Conservation (phyloP, 2,329 filamentous ascomycete species). For the Metarhizium brunneum region DNA sequence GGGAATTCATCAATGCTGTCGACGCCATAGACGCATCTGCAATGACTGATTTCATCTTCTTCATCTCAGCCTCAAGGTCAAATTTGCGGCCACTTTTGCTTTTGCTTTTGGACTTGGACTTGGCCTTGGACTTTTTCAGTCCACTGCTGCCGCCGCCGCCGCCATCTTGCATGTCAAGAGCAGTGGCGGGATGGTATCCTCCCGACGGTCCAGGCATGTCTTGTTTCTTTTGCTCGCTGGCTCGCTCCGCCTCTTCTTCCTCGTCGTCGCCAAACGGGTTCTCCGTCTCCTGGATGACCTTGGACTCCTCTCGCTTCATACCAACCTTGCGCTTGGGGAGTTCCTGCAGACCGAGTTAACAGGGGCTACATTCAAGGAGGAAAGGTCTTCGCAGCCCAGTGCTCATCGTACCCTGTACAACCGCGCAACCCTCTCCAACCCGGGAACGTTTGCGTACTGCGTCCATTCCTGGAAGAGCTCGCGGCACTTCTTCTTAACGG, state of each 20-base stretch:
- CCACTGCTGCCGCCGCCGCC: not conserved
- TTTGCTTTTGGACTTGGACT: slow-evolving; percentile 27
- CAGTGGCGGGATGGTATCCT: not conserved
- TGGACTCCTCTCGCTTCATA: slow-evolving; percentile 68
- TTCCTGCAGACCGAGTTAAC: slow-evolving; percentile 32
- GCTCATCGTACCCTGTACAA: slow-evolving; percentile 53
- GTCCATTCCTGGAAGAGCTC: slow-evolving; percentile 84
- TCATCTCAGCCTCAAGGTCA: slow-evolving; percentile 79
- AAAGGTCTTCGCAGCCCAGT: not conserved
- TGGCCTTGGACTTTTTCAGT: slow-evolving; percentile 44
- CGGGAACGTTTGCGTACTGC: slow-evolving; percentile 71
- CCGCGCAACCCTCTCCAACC: slow-evolving; percentile 68
- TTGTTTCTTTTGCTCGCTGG: slow-evolving; percentile 16
- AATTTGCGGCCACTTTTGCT: slow-evolving; percentile 59
- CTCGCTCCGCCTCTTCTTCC: slow-evolving; percentile 38
- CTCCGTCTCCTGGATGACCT: slow-evolving; percentile 73
- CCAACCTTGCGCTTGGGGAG: slow-evolving; percentile 59
- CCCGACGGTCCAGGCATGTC: slow-evolving; percentile 12
- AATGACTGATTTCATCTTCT: slow-evolving; percentile 77
- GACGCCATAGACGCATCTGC: slow-evolving; percentile 82
- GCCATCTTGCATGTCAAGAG: not conserved
- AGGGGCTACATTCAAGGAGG: not conserved
- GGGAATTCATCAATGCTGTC: slow-evolving; percentile 79
- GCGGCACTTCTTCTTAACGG: slow-evolving; percentile 83
- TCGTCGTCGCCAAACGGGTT: slow-evolving; percentile 61